These are phyloP conservation scores for Colletotrichum chrysophilum DNA, from an alignment of 2,329 filamentous ascomycete species.

Conservation along the genomic window DNA sequence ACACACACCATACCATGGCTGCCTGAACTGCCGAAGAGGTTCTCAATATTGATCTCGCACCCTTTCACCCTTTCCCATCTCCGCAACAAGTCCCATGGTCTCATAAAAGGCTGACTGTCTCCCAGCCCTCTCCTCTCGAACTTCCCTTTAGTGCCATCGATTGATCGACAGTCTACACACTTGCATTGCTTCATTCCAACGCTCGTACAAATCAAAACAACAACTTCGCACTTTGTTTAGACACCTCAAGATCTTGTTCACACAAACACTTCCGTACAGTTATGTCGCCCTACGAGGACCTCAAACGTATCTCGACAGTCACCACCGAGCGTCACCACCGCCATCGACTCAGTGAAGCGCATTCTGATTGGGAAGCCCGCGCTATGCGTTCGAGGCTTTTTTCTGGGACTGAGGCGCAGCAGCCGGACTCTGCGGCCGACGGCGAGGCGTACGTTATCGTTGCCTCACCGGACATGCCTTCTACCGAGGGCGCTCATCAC, in stretches of 20 bases:
- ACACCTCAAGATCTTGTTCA: neutral
- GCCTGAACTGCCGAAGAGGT: neutral
- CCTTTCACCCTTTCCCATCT: neutral
- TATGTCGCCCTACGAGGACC: neutral
- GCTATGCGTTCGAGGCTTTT: neutral
- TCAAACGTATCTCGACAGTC: neutral
- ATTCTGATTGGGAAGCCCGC: neutral
- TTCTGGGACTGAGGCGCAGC: neutral
- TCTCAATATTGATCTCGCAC: neutral
- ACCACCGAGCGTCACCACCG: neutral
- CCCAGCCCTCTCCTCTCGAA: neutral
- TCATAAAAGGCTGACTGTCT: neutral
- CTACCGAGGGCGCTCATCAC: neutral
- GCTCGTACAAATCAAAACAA: neutral
- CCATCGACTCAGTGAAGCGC: neutral
- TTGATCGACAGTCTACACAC: neutral
- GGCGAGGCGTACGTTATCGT: neutral
- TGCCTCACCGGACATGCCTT: fast-evolving
- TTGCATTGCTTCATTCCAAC: neutral
- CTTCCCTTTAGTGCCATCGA: neutral
- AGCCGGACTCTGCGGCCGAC: neutral
- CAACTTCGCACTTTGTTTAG: neutral
- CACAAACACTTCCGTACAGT: neutral
- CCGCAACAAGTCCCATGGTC: neutral
- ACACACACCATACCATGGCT: neutral